Conservation (phyloP, 495 filamentous ascomycete genomes). For the Cladorrhinum samala region DNA sequence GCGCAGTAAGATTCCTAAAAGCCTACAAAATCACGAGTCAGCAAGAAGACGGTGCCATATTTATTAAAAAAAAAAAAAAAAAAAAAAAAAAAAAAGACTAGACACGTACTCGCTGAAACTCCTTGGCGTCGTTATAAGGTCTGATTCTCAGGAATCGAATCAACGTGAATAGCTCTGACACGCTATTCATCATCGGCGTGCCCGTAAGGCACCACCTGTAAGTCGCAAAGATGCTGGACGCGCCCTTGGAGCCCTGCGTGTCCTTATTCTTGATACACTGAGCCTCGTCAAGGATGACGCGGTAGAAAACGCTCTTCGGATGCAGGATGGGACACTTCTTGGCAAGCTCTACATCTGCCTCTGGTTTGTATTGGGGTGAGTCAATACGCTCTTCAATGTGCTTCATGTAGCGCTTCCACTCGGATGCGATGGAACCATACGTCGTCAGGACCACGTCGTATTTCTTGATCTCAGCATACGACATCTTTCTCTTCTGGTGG, state of each 20-base stretch:
- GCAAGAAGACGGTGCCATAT: no score
- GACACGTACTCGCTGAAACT: constrained; percentile 52
- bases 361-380: constrained; percentile 9
- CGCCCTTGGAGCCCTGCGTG: constrained; percentile 60
- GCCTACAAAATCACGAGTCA: constrained; percentile 12
- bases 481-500: constrained; percentile 49
- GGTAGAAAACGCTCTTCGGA: constrained; percentile 63
- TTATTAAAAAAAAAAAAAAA: background rate
- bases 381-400: constrained; percentile 18
- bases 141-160: constrained; percentile 74
- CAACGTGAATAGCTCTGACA: constrained; percentile 76
- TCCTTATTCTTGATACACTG: constrained; percentile 87
- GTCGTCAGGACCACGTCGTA: constrained; percentile 89
- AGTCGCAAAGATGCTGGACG: constrained; percentile 52
- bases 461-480: constrained; percentile 55
- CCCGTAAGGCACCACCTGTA: constrained; percentile 85
- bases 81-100: background rate
- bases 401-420: constrained; percentile 48
- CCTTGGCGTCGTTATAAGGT: constrained; percentile 61
- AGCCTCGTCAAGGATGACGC: constrained; percentile 87
- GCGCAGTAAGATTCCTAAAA: constrained; percentile 30
- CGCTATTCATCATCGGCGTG: constrained; percentile 90
- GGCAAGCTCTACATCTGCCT: constrained; percentile 21
- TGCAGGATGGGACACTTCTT: constrained; percentile 56
- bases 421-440: constrained; percentile 70